Evolutionary conservation across 371 early-diverging fungal species (phyloP).

Genomic region (Mucor irregularis): DNA sequence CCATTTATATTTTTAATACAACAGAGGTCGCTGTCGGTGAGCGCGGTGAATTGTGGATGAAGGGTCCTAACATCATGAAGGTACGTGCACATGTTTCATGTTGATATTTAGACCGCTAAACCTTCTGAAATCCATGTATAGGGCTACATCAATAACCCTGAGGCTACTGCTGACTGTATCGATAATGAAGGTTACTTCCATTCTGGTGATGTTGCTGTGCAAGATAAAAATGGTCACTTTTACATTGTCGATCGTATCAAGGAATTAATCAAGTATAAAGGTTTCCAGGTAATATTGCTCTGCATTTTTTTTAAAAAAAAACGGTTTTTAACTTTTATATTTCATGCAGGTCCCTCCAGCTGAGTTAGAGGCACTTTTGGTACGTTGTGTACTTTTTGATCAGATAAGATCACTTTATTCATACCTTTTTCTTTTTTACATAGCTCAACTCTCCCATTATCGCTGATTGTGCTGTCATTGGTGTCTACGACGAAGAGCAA

Average conservation of each 20-base stretch:
- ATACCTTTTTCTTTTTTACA: too few relatives aligned
- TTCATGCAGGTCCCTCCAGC: slow-evolving; percentile 30
- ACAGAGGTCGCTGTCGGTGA: slow-evolving; percentile 58
- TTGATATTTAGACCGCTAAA: neutral
- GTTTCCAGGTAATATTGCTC: too few relatives aligned
- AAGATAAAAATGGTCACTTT: slow-evolving; percentile 61
- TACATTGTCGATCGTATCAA: slow-evolving; percentile 73
- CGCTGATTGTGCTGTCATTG: slow-evolving; percentile 71
- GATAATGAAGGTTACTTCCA: slow-evolving; percentile 71
- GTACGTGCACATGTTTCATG: slow-evolving; percentile 1
- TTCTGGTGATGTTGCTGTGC: slow-evolving; percentile 81
- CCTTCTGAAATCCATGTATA: slow-evolving; percentile 1
- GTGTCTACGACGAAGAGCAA: slow-evolving; percentile 44
- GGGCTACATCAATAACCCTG: slow-evolving; percentile 66
- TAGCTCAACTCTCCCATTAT: slow-evolving; percentile 59
- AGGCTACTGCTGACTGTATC: slow-evolving; percentile 66
- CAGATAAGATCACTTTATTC: too few relatives aligned
- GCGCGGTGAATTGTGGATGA: slow-evolving; percentile 76
- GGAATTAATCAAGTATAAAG: slow-evolving; percentile 79
- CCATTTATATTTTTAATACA: neutral
- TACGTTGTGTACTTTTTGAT: neutral
- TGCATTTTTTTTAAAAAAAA: too few relatives aligned
- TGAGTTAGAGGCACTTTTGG: slow-evolving; percentile 22
- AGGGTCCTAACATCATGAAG: slow-evolving; percentile 83
- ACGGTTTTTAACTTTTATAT: too few relatives aligned